Conservation (phyloP, 345 rosid genomes). For the Melaleuca alternifolia region DNA sequence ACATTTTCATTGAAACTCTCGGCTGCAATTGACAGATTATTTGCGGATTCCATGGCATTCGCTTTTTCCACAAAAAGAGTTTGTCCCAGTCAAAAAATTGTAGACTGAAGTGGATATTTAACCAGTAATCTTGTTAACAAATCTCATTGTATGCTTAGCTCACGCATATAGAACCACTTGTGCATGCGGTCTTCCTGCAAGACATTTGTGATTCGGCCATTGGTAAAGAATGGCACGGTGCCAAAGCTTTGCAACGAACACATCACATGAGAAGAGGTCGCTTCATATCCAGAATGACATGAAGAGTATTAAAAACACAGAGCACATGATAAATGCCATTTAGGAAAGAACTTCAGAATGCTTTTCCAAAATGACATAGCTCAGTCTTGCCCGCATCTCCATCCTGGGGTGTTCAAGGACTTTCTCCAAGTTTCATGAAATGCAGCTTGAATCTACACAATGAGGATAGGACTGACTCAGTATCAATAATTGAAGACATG, state of each 20-base stretch:
- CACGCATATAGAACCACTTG: too few species aligned
- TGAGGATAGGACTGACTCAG: rapidly evolving
- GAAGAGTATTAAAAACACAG: neutral
- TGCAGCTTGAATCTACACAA: neutral
- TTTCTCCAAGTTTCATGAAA: neutral
- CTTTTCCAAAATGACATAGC: neutral
- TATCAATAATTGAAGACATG: neutral
- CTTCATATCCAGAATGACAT: neutral
- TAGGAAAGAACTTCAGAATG: rapidly evolving
- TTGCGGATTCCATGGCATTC: neutral
- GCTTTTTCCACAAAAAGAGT: neutral
- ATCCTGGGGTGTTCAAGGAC: neutral
- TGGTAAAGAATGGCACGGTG: too few species aligned
- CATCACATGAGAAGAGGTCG: neutral
- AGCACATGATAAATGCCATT: neutral
- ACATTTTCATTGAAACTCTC: too few species aligned
- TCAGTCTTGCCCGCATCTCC: neutral
- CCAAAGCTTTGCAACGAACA: neutral
- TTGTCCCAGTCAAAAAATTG: neutral
- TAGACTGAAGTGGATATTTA: conserved; percentile 19
- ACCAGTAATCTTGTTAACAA: neutral
- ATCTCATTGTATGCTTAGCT: neutral
- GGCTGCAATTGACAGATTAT: too few species aligned
- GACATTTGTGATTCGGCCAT: too few species aligned
- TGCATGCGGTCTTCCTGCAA: too few species aligned